These are phyloP conservation scores for Lepidium africanum DNA, from an alignment of 345 rosid genomes.

Conservation along the genomic window DNA sequence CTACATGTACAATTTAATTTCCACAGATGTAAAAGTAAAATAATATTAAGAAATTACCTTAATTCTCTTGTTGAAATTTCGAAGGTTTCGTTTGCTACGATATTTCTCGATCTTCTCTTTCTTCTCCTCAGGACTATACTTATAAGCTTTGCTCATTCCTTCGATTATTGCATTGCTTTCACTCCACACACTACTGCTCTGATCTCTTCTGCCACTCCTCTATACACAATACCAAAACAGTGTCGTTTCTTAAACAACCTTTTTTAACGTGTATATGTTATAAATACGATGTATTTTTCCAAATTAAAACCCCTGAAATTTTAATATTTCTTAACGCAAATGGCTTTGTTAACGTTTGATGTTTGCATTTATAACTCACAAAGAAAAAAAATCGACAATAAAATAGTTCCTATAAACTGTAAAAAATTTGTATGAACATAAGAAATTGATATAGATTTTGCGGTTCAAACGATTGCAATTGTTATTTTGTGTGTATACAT, in stretches of 20 bases:
- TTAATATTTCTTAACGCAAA: background rate
- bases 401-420: background rate
- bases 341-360: background rate
- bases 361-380: background rate
- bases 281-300: no score
- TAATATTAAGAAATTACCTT: constrained; percentile 41
- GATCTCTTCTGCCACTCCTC: constrained; percentile 38
- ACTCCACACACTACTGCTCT: constrained; percentile 50
- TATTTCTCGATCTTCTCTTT: constrained; percentile 83
- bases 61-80: constrained; percentile 96
- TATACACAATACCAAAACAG: constrained; percentile 8
- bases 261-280: no score
- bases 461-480: background rate
- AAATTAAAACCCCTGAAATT: background rate
- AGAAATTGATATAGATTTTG: no score
- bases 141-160: constrained; percentile 71
- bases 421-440: background rate
- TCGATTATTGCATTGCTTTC: constrained; percentile 82
- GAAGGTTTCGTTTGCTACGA: constrained; percentile 65
- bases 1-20: background rate
- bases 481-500: background rate
- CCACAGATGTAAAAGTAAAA: background rate
- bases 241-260: background rate
- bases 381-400: background rate
- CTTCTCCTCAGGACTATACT: constrained; percentile 85